phyloP scores from a whole-genome alignment of 2,329 filamentous ascomycete genomes.

The Ascochyta lentis region DNA sequence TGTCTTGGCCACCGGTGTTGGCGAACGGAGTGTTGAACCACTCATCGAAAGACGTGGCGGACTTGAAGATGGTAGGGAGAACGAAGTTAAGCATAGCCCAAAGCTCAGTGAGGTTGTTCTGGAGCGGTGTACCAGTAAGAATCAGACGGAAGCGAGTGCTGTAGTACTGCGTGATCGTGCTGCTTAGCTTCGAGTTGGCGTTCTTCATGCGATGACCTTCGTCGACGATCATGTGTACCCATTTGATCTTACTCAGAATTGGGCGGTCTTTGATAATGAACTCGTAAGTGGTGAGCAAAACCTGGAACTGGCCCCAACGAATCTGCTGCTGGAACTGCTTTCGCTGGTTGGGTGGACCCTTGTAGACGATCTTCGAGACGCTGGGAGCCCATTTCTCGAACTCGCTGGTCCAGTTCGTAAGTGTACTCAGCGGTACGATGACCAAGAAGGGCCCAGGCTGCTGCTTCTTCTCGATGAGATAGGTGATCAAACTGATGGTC shows the following conservation, averaged over 20 bases:
- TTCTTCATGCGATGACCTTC: conserved; percentile 99
- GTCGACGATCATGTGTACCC: conserved; percentile 99
- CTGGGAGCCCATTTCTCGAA: conserved; percentile 99
- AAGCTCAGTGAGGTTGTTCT: conserved; percentile 94
- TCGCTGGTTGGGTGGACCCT: conserved; percentile 85
- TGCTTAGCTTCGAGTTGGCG: conserved; percentile 91
- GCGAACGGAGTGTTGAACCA: conserved; percentile 99
- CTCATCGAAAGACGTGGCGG: conserved; percentile 97
- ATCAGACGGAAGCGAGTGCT: conserved; percentile 94
- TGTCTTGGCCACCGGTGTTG: conserved; percentile 96
- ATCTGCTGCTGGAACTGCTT: conserved; percentile 94
- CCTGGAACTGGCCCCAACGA: conserved; percentile 93
- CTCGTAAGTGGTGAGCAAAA: conserved; percentile 95
- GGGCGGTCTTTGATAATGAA: conserved; percentile 99
- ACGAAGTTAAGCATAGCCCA: conserved; percentile 99
- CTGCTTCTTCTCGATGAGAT: conserved; percentile 94
- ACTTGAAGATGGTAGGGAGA: conserved; percentile 98
- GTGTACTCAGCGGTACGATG: conserved; percentile 93
- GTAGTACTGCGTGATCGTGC: conserved; percentile 94
- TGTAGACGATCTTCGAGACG: conserved; percentile 89
- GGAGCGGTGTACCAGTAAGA: conserved; percentile 93
- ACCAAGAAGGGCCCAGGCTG: conserved; percentile 93
- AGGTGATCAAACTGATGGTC: conserved; percentile 96
- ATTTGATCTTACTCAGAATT: conserved; percentile 96
- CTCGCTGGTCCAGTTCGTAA: conserved; percentile 98